Evolutionary conservation across 1,284 basidiomycete genomes (phyloP), one percentile per base, ranked within the genome.

Genomic region (Rhodotorula sp.): DNA sequence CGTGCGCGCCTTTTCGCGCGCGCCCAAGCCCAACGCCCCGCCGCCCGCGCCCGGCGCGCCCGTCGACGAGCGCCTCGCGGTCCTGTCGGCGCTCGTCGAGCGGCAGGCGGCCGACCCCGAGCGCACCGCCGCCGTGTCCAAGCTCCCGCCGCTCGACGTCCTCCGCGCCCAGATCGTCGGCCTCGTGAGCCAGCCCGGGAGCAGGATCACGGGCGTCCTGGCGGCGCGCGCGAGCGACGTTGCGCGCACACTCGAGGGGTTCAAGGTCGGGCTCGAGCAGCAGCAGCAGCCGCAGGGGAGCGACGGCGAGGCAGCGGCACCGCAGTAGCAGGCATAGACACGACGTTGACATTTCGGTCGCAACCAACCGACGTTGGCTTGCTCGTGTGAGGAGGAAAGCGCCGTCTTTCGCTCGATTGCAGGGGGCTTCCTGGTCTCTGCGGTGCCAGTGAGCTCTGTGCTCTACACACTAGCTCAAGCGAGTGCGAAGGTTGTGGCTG

Each of bases 161-260:
- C 71, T 84, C 17, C 72, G 81, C 46, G 80, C 77, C 3, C 82
- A 83, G 75, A 74, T 84, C 41, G 81, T 84, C 10, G 83, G 83
- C 0, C 63, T 83, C 65, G 68, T 84, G 64, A 78, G 81, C 66
- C 75, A 73, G 44, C 80, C 80, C 19, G 79, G 62, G 3, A 56
- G 66, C 27, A 72, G 75, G 65, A 73, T 78, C 34, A 52, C 68
- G 13, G 71, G 75, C 14, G 72, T 75, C 12, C 12, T 77, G 5
- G 71, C 68, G 7, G 60, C 62, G 59, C 19, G 71, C 23, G 71
- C 62, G n/a, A 34, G 60, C 16, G 59, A 75, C 23, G 53, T 77
- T 7, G 67, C 50, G 7, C 52, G 75, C 45, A 67, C 75, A 14
- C 44, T 77, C 63, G 67, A 77, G 72, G 78, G 77, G 25, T 75